These are phyloP conservation scores for Bruguiera parviflora DNA, from an alignment of 345 rosid species.

Conservation along the genomic window DNA sequence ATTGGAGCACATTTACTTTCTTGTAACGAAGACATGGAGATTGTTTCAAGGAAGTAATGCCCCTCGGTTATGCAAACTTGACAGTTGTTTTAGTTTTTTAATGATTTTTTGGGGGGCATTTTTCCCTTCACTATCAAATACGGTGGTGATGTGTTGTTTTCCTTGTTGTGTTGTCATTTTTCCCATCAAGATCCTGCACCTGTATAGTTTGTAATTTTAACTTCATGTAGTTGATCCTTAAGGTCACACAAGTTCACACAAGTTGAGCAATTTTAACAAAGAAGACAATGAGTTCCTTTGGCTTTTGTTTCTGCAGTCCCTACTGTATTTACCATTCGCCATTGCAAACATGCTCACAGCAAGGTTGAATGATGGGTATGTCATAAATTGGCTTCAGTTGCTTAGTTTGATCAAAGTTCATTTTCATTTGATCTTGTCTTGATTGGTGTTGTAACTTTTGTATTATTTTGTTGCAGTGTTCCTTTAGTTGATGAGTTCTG, in stretches of 20 bases:
- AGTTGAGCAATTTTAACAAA: too few species aligned
- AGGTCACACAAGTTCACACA: too few species aligned
- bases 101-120: not conserved
- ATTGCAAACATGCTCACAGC: constrained; percentile 93
- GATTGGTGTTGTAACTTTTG: constrained; percentile 10
- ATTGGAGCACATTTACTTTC: not conserved
- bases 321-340: constrained; percentile 87
- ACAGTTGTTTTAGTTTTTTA: not conserved
- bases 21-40: not conserved
- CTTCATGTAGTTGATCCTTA: too few species aligned
- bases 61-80: too few species aligned
- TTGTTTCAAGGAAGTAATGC: not conserved
- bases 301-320: constrained; percentile 52
- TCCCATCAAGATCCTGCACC: not conserved
- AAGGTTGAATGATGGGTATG: constrained; percentile 89
- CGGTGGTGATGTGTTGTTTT: too few species aligned
- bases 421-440: constrained; percentile 3
- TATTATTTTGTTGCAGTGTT: constrained; percentile 47
- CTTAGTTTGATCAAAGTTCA: too few species aligned
- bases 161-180: not conserved
- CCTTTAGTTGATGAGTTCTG: constrained; percentile 86
- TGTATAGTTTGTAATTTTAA: too few species aligned
- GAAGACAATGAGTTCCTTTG: not conserved
- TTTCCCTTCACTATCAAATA: not conserved
- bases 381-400: too few species aligned